Evolutionary conservation across 768 basidiomycete genomes (phyloP), one percentile per base, ranked within the genome.

Genomic region (Sistotremastrum niveocremeum): DNA sequence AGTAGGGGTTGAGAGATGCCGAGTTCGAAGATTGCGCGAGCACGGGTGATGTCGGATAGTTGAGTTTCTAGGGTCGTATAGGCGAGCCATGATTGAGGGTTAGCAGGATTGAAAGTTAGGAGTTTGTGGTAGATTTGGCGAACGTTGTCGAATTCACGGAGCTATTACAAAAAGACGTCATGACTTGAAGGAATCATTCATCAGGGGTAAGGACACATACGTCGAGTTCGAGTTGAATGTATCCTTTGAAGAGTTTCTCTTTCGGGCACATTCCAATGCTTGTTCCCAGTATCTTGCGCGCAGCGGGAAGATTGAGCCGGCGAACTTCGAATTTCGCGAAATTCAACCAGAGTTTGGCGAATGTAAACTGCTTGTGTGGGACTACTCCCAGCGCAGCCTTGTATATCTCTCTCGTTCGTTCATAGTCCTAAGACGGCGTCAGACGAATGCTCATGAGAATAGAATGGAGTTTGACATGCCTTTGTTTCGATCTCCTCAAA

Each of bases 401-500:
- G 65, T 91, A 98, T 33, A 99, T 83, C 56, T 97, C 86, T 42
- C 91, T 75, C 29, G 88, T 73, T 3, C 95, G 83, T 34, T 69
- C 69, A 53, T 80, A 83, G 57, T 99, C 93, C 84, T 94, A 51
- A 1, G 45, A 39, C 42, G 6, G 36, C 20, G 37, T 34, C 6
- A 7, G 46, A 41, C 34, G 46, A 5, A 2, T 29, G 11, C n/a
- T 33, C 5, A 12, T 38, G 44, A 47, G 36, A 45, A 37, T 10
- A 49, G 30, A 39, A 3, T n/a, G n/a, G n/a, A n/a, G n/a, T n/a
- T n/a, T n/a, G n/a, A n/a, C n/a, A 34, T 49, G 85, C 90, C 77
- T 90, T 89, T 2, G 82, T 84, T 50, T 97, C 93, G 36, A 90
- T 81, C 65, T 99, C 95, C 62, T 99, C 95, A 50, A 98, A 98